A percentile compares a stretch with the other conserved stretches of the same genome.
Evolutionary conservation across 805 yeast genomes (phyloP).

Genomic region (Candida caryicola): DNA sequence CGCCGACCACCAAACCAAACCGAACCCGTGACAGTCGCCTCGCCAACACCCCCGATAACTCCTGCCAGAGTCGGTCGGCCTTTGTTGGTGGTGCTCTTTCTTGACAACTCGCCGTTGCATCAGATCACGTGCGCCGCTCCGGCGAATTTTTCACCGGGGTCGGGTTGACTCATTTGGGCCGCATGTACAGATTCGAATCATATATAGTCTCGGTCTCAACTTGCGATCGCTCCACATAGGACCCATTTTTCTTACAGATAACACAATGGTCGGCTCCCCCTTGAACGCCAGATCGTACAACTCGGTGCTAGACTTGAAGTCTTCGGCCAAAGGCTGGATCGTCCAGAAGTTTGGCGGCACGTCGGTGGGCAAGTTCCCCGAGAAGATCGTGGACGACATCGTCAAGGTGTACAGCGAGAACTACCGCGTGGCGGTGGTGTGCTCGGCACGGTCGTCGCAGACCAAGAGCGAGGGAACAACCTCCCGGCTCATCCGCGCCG

Average conservation of each 20-base stretch:
- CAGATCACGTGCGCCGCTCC: slow-evolving; percentile 10
- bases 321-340: slow-evolving; percentile 33
- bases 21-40: no score
- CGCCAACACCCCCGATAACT: no score
- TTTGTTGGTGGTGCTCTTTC: no score
- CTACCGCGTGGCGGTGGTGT: slow-evolving; percentile 84
- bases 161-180: slow-evolving; percentile 8
- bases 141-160: slow-evolving; percentile 6
- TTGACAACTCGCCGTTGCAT: slow-evolving; percentile 1
- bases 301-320: slow-evolving; percentile 39
- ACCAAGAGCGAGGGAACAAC: slow-evolving; percentile 96
- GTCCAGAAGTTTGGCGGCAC: slow-evolving; percentile 97
- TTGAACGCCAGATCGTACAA: slow-evolving; percentile 31
- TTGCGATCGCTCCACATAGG: no score
- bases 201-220: no score
- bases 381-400: slow-evolving; percentile 78
- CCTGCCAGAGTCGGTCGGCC: no score
- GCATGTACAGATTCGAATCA: no score
- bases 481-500: slow-evolving; percentile 77
- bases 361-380: slow-evolving; percentile 91
- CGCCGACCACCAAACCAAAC: no score
- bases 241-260: no score
- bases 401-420: slow-evolving; percentile 61
- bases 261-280: slow-evolving; percentile 21
- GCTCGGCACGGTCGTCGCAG: slow-evolving; percentile 90